phyloP scores from a whole-genome alignment of 805 yeast genomes.

The Pichia membranifaciens region DNA sequence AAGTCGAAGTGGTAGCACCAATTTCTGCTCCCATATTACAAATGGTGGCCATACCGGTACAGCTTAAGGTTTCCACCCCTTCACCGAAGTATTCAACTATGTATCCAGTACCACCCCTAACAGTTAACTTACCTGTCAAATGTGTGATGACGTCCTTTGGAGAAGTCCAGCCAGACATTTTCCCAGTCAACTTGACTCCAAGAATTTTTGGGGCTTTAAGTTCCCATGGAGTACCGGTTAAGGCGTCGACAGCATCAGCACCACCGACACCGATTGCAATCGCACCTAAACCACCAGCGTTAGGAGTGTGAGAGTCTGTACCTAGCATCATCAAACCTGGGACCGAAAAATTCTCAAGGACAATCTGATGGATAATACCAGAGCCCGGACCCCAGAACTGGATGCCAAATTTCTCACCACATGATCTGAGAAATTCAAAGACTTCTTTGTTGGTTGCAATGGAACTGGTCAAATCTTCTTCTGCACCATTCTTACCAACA shows the following conservation, averaged over 20 bases:
- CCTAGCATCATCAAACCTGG: slow-evolving; percentile 97
- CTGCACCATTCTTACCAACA: slow-evolving; percentile 92
- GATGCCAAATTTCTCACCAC: slow-evolving; percentile 92
- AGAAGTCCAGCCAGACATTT: slow-evolving; percentile 90
- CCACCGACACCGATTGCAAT: slow-evolving; percentile 99
- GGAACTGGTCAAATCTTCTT: slow-evolving; percentile 77
- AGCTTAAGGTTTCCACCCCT: slow-evolving; percentile 86
- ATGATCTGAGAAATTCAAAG: slow-evolving; percentile 81
- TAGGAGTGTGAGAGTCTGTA: slow-evolving; percentile 97
- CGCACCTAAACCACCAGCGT: slow-evolving; percentile 98
- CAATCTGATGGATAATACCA: slow-evolving; percentile 96
- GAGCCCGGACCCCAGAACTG: slow-evolving; percentile 99
- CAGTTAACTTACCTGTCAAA: slow-evolving; percentile 91
- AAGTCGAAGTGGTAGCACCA: slow-evolving; percentile 96
- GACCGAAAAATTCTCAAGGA: slow-evolving; percentile 91
- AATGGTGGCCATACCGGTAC: slow-evolving; percentile 99
- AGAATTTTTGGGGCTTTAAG: slow-evolving; percentile 93
- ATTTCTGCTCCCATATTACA: slow-evolving; percentile 99
- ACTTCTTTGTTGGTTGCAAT: slow-evolving; percentile 89
- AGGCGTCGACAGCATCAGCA: slow-evolving; percentile 97
- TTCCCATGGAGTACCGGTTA: slow-evolving; percentile 95
- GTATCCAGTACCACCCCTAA: slow-evolving; percentile 97
- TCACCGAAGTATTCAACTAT: slow-evolving; percentile 96
- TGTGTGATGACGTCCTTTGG: slow-evolving; percentile 94
- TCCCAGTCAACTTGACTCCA: slow-evolving; percentile 93